Percentiles rank a stretch among this genome's conserved stretches.
Evolutionary conservation across 2,329 filamentous ascomycete genomes (phyloP).

Genomic region (Colletotrichum cuscutae): DNA sequence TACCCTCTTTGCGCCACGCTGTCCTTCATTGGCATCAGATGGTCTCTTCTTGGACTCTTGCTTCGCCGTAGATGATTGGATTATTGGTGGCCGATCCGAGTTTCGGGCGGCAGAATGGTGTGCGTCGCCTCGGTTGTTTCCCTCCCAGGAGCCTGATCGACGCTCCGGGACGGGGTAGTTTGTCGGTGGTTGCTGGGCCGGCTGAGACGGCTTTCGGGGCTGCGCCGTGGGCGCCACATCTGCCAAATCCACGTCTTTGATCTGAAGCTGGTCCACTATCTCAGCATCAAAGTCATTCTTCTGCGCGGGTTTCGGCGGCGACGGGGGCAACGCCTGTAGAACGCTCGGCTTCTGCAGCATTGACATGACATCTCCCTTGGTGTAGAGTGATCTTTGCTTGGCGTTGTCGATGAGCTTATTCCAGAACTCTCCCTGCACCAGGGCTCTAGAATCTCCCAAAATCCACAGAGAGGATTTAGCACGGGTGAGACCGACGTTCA

Average conservation of each 20-base stretch:
- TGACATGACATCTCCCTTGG: constrained; percentile 67
- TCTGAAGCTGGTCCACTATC: neutral
- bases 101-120: constrained; percentile 24
- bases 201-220: neutral
- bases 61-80: constrained; percentile 48
- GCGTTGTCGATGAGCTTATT: constrained; percentile 86
- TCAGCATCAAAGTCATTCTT: constrained; percentile 27
- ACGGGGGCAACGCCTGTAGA: constrained; percentile 8
- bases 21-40: constrained; percentile 49
- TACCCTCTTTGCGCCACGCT: constrained; percentile 54
- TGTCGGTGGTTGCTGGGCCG: constrained; percentile 3
- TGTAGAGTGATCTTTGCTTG: constrained; percentile 78
- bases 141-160: constrained; percentile 12
- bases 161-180: constrained; percentile 7
- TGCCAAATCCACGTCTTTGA: constrained; percentile 34
- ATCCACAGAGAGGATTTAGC: constrained; percentile 98
- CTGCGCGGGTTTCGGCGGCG: constrained; percentile 41
- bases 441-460: constrained; percentile 87
- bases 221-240: constrained; percentile 13
- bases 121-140: constrained; percentile 39
- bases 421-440: constrained; percentile 93
- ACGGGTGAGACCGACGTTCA: constrained; percentile 98
- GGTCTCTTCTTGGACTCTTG: constrained; percentile 53
- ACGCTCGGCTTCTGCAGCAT: constrained; percentile 58
- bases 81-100: constrained; percentile 45